These are phyloP conservation scores for Magnolia officinalis DNA, from an alignment of 164 flowering plant species.

Conservation along the genomic window DNA sequence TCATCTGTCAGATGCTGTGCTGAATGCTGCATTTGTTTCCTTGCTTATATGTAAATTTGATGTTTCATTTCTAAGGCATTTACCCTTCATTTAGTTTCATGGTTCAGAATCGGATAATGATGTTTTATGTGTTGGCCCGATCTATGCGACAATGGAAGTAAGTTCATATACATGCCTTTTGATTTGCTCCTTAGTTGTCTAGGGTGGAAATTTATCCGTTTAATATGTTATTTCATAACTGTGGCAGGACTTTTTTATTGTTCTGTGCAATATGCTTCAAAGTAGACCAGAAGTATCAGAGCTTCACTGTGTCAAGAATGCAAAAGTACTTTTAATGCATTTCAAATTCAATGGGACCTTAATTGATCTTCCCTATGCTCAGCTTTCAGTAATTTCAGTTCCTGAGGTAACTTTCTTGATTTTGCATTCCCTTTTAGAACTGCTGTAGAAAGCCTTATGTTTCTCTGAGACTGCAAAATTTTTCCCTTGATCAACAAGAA, in stretches of 20 bases:
- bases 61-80: neutral
- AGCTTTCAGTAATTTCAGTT: slow-evolving; percentile 36
- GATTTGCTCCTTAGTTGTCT: neutral
- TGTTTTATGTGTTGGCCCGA: slow-evolving; percentile 60
- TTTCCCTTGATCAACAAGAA: neutral
- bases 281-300: slow-evolving; percentile 44
- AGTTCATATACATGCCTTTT: slow-evolving; percentile 13
- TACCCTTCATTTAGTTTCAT: slow-evolving; percentile 40
- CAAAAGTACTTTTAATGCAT: slow-evolving; percentile 57
- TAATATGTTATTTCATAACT: neutral
- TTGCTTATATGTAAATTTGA: neutral
- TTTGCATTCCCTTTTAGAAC: neutral
- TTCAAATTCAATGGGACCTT: slow-evolving; percentile 54
- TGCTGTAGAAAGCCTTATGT: neutral
- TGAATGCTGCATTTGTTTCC: neutral
- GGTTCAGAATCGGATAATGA: slow-evolving; percentile 56
- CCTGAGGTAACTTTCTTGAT: slow-evolving; percentile 33
- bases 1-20: neutral
- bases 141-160: slow-evolving; percentile 46
- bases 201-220: neutral
- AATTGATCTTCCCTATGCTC: slow-evolving; percentile 55
- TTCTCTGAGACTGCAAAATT: neutral
- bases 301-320: slow-evolving; percentile 52
- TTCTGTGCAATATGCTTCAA: slow-evolving; percentile 49
- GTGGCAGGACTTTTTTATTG: slow-evolving; percentile 51